These are phyloP conservation scores for Elaeagnus macrophylla DNA, from an alignment of 306 rosid species.

Conservation along the genomic window DNA sequence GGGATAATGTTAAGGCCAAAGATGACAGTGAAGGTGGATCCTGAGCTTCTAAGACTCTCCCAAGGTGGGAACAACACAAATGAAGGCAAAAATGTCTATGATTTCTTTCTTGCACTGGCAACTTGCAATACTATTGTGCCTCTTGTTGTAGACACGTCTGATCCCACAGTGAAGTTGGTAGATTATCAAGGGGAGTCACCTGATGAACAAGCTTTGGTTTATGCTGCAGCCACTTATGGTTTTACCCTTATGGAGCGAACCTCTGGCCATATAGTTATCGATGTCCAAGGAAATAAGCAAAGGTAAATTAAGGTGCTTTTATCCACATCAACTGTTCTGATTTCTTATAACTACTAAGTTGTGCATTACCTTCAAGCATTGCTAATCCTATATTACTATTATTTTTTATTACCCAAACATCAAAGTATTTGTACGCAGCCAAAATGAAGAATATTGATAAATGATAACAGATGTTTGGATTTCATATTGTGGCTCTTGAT, in stretches of 20 bases:
- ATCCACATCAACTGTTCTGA: slow-evolving; percentile 11
- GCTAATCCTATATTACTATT: not conserved
- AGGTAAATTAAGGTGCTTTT: slow-evolving; percentile 39
- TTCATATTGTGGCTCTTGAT: too few relatives aligned
- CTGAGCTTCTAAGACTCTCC: slow-evolving; percentile 44
- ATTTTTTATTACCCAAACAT: not conserved
- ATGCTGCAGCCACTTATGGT: slow-evolving; percentile 92
- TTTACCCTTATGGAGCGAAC: slow-evolving; percentile 84
- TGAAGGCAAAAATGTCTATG: slow-evolving; percentile 42
- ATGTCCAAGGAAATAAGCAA: slow-evolving; percentile 63
- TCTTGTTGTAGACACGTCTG: slow-evolving; percentile 53
- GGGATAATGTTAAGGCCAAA: slow-evolving; percentile 63
- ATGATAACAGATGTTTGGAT: too few relatives aligned
- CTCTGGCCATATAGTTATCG: slow-evolving; percentile 80
- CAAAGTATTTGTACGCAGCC: not conserved
- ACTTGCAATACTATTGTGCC: slow-evolving; percentile 98
- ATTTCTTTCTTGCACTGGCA: slow-evolving; percentile 89
- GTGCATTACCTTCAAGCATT: not conserved
- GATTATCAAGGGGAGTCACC: slow-evolving; percentile 99
- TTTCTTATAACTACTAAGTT: not conserved
- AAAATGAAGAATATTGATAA: not conserved
- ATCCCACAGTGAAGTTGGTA: slow-evolving; percentile 54
- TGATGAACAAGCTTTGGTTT: slow-evolving; percentile 88
- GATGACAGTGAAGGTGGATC: slow-evolving; percentile 66
- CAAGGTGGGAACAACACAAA: slow-evolving; percentile 31